Conservation (phyloP, 2,329 filamentous ascomycete genomes). For the Amauroascus niger region DNA sequence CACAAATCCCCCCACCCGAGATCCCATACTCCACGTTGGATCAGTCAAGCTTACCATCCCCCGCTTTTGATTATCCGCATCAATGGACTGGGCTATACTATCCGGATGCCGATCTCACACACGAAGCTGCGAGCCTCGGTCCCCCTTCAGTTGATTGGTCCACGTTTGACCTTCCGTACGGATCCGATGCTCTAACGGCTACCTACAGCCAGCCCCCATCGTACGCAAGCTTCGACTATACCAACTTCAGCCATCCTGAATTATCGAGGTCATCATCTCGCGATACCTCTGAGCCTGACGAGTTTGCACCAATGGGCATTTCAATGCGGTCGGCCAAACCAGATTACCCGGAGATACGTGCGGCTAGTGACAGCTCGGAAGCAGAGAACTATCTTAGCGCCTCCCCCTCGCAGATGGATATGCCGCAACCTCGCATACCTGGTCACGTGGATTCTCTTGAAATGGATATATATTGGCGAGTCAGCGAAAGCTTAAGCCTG, state of each 20-base stretch:
- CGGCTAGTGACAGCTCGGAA: conserved; percentile 35
- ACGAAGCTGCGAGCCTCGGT: conserved; percentile 30
- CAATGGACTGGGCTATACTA: conserved; percentile 34
- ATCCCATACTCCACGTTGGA: conserved; percentile 32
- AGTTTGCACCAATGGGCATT: conserved; percentile 29
- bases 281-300: conserved; percentile 42
- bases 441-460: conserved; percentile 7
- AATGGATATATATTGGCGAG: conserved; percentile 9
- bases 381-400: conserved; percentile 27
- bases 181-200: conserved; percentile 28
- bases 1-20: conserved; percentile 32
- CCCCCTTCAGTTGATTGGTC: conserved; percentile 42
- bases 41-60: conserved; percentile 27
- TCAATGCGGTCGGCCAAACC: background rate
- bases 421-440: conserved; percentile 7
- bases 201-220: conserved; percentile 39
- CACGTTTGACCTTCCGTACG: conserved; percentile 36
- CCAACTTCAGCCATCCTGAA: conserved; percentile 31
- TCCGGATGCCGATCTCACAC: conserved; percentile 35
- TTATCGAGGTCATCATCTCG: conserved; percentile 40
- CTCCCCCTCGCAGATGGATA: conserved; percentile 10
- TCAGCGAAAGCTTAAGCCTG: conserved; percentile 4
- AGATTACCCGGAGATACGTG: conserved; percentile 27
- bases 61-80: conserved; percentile 31
- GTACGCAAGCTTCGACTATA: conserved; percentile 40